Percentiles rank a stretch among this genome's conserved stretches.
phyloP scores from a whole-genome alignment of 768 basidiomycete genomes.

The Russula virescens region DNA sequence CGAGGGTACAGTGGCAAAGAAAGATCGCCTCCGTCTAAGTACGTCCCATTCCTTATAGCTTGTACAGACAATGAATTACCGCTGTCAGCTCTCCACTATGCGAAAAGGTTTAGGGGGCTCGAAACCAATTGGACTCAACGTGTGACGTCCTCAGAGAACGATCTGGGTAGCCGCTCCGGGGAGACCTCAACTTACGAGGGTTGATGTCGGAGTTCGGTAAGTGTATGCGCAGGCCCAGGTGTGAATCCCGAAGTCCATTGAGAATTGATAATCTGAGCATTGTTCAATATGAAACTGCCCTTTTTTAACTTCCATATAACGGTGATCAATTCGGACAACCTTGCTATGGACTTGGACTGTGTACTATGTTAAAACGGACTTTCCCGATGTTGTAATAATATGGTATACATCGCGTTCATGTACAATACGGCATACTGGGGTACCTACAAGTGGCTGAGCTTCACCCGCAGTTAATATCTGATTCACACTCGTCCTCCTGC shows the following conservation, averaged over 20 bases:
- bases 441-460: not conserved
- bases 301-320: not conserved
- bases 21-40: conserved; percentile 10
- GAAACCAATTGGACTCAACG: not conserved
- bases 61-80: not conserved
- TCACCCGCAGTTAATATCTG: not conserved
- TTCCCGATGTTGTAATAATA: not conserved
- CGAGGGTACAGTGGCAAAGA: not conserved
- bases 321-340: not conserved
- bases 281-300: too few species aligned
- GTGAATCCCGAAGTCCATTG: not conserved
- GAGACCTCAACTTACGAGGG: not conserved
- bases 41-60: not conserved
- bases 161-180: not conserved
- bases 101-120: not conserved
- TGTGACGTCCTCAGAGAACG: too few species aligned
- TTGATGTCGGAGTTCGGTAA: not conserved
- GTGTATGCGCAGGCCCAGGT: not conserved
- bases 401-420: not conserved
- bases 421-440: not conserved
- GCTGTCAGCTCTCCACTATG: not conserved
- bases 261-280: not conserved
- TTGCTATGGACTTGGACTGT: not conserved
- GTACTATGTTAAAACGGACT: not conserved
- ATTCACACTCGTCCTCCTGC: too few species aligned